These are phyloP conservation scores for Trichosporon ovoides DNA, from an alignment of 1,284 basidiomycete genomes.

Conservation along the genomic window DNA sequence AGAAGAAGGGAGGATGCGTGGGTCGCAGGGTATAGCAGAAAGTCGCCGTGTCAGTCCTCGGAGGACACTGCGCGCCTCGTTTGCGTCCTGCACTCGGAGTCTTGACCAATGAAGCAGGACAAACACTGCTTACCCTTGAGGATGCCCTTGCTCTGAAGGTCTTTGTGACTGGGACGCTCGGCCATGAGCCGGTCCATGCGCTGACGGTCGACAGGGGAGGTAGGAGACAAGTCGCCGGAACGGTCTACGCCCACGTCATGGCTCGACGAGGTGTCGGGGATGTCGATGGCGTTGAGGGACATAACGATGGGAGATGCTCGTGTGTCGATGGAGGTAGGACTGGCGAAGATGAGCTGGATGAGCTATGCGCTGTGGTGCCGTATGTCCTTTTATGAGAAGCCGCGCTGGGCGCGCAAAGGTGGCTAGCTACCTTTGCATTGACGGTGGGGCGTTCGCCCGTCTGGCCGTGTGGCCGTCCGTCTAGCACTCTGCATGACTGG, in stretches of 20 bases:
- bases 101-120: neutral
- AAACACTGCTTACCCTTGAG: slow-evolving; percentile 58
- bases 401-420: no score
- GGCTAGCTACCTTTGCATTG: no score
- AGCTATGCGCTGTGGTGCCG: neutral
- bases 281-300: slow-evolving; percentile 15
- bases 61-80: neutral
- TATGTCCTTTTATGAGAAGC: no score
- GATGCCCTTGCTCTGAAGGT: slow-evolving; percentile 67
- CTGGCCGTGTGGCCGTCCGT: no score
- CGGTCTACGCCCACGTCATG: slow-evolving; percentile 34
- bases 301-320: slow-evolving; percentile 18
- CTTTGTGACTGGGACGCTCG: slow-evolving; percentile 58
- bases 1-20: neutral
- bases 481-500: no score
- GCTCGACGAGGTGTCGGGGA: slow-evolving; percentile 32
- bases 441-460: no score
- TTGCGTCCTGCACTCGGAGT: neutral
- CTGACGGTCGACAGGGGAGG: slow-evolving; percentile 35
- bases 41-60: neutral
- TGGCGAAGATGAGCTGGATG: neutral
- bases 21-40: neutral
- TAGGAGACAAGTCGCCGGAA: slow-evolving; percentile 35
- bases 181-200: slow-evolving; percentile 59
- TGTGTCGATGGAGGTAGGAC: slow-evolving; percentile 3